Conservation (phyloP, 371 early-diverging fungal species). For the Mortierella sp. region DNA sequence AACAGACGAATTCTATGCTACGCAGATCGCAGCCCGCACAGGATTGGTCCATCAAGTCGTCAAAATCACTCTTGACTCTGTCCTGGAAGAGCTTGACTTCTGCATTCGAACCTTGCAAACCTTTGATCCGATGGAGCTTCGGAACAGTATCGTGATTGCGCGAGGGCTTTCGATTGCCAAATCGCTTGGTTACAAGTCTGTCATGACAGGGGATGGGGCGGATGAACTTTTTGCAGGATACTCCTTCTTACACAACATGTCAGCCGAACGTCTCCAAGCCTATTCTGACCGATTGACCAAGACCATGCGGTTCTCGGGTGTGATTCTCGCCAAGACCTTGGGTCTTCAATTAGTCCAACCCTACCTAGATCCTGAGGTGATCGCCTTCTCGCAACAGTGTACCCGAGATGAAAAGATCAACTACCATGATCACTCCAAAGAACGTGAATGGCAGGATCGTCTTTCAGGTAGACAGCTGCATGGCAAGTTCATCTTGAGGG, state of each 20-base stretch:
- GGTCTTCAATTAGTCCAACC: constrained; percentile 61
- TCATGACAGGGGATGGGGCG: constrained; percentile 73
- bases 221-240: constrained; percentile 76
- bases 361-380: constrained; percentile 57
- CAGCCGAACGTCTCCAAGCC: constrained; percentile 47
- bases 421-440: constrained; percentile 26
- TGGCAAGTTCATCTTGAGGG: constrained; percentile 64
- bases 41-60: constrained; percentile 56
- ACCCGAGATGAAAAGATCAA: constrained; percentile 54
- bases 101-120: constrained; percentile 60
- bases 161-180: constrained; percentile 55
- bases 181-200: constrained; percentile 56
- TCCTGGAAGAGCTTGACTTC: constrained; percentile 49
- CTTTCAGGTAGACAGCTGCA: constrained; percentile 49
- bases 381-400: constrained; percentile 60
- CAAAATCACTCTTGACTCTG: constrained; percentile 47
- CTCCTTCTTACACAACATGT: constrained; percentile 60
- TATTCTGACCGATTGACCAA: constrained; percentile 57
- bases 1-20: constrained; percentile 59
- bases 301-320: constrained; percentile 61
- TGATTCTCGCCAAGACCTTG: constrained; percentile 50
- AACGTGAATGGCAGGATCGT: constrained; percentile 50
- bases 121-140: constrained; percentile 72
- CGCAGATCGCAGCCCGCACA: constrained; percentile 51
- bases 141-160: constrained; percentile 64